Conservation (phyloP, 345 rosid species). For the Sonneratia alba region DNA sequence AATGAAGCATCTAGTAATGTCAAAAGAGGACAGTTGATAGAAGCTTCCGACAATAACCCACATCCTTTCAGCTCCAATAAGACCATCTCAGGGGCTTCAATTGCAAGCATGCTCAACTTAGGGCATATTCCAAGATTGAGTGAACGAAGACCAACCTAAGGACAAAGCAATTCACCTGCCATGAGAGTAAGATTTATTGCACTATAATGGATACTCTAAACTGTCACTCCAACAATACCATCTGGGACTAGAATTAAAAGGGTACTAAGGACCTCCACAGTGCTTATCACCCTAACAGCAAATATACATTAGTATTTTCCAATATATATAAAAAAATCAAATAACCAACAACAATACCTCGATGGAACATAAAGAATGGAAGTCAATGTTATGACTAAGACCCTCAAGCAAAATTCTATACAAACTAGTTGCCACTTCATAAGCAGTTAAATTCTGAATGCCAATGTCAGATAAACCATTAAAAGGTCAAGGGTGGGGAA, state of each 20-base stretch:
- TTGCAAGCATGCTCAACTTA: conserved; percentile 55
- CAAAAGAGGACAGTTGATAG: conserved; percentile 67
- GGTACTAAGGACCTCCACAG: neutral
- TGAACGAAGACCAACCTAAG: conserved; percentile 72
- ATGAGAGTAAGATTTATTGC: neutral
- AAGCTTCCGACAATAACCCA: conserved; percentile 75
- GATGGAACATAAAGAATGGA: neutral
- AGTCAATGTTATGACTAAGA: neutral
- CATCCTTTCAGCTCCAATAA: conserved; percentile 93
- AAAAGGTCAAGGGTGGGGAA: neutral
- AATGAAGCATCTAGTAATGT: conserved; percentile 92
- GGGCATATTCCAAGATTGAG: conserved; percentile 95
- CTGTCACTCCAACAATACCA: neutral
- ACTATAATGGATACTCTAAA: neutral
- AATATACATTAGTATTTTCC: no score
- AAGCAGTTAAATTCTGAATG: no score
- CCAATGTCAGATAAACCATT: no score
- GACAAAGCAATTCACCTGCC: neutral
- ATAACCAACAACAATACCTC: neutral
- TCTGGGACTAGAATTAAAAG: no score
- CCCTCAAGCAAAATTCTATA: neutral
- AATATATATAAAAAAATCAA: neutral
- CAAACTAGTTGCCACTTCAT: neutral
- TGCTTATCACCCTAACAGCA: neutral
- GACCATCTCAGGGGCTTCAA: conserved; percentile 74